Conservation (phyloP, 345 rosid genomes). For the Laguncularia racemosa region DNA sequence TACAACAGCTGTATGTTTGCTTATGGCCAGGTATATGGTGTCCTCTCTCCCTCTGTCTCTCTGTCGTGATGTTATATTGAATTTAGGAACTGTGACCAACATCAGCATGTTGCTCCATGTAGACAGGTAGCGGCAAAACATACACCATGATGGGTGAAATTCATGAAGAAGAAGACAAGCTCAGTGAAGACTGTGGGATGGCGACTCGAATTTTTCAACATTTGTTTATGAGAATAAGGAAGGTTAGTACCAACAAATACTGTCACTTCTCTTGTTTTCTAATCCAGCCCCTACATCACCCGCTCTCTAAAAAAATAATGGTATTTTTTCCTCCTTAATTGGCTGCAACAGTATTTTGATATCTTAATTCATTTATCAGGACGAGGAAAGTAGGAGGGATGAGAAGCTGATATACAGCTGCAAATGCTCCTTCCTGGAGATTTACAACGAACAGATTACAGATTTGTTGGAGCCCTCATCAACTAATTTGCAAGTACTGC, state of each 20-base stretch:
- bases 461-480: slow-evolving; percentile 89
- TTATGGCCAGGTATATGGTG: slow-evolving; percentile 71
- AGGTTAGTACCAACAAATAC: slow-evolving; percentile 20
- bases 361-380: slow-evolving; percentile 31
- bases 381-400: slow-evolving; percentile 70
- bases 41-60: not conserved
- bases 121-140: slow-evolving; percentile 99
- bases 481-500: slow-evolving; percentile 71
- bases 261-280: not conserved
- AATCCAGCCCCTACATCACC: not conserved
- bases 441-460: slow-evolving; percentile 90
- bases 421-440: slow-evolving; percentile 89
- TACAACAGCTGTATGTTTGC: slow-evolving; percentile 95
- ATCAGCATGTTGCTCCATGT: slow-evolving; percentile 17
- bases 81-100: not conserved
- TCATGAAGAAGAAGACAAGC: slow-evolving; percentile 39
- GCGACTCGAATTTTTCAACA: slow-evolving; percentile 82
- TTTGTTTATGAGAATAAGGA: slow-evolving; percentile 67
- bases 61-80: not conserved
- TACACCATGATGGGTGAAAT: slow-evolving; percentile 95
- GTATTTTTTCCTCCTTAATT: not conserved
- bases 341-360: not conserved
- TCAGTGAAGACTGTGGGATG: slow-evolving; percentile 67
- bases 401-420: slow-evolving; percentile 74
- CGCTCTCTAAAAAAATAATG: not conserved